These are phyloP conservation scores for Aspergillus sclerotioniger DNA, from an alignment of 495 filamentous ascomycete genomes.

Conservation along the genomic window DNA sequence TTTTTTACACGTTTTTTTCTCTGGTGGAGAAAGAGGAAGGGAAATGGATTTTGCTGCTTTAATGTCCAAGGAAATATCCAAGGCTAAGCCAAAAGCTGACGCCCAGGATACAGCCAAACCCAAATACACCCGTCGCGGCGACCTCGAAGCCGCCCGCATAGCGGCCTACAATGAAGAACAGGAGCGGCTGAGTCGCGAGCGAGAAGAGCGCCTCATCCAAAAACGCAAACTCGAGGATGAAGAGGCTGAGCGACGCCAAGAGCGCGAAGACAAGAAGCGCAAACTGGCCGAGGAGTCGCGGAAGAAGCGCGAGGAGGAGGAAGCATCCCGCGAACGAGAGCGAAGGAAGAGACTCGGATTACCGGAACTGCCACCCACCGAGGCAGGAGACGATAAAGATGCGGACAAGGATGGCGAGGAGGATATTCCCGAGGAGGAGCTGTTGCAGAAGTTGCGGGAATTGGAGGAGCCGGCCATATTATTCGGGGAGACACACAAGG, in stretches of 20 bases:
- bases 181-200: conserved; percentile 61
- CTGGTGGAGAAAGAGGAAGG: no score
- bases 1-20: neutral
- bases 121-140: conserved; percentile 83
- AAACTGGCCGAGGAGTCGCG: conserved; percentile 78
- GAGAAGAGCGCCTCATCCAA: conserved; percentile 60
- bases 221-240: conserved; percentile 95
- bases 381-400: conserved; percentile 29
- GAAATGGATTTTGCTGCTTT: conserved; percentile 86
- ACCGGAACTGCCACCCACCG: conserved; percentile 61
- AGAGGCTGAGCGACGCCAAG: conserved; percentile 61
- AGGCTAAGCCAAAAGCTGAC: conserved; percentile 53
- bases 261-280: conserved; percentile 75
- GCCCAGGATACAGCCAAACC: conserved; percentile 29
- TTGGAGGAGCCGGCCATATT: conserved; percentile 70
- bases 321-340: conserved; percentile 53
- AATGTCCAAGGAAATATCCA: conserved; percentile 86
- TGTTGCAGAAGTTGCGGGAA: conserved; percentile 63
- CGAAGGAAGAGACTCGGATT: conserved; percentile 61
- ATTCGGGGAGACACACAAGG: conserved; percentile 80
- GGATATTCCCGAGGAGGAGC: conserved; percentile 71
- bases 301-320: conserved; percentile 65
- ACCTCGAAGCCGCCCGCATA: conserved; percentile 78
- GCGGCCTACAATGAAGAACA: conserved; percentile 82
- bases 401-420: conserved; percentile 49